A percentile compares a stretch with the other conserved stretches of the same genome.
phyloP scores from a whole-genome alignment of 106 monocot genomes.

The Triglochin maritima region DNA sequence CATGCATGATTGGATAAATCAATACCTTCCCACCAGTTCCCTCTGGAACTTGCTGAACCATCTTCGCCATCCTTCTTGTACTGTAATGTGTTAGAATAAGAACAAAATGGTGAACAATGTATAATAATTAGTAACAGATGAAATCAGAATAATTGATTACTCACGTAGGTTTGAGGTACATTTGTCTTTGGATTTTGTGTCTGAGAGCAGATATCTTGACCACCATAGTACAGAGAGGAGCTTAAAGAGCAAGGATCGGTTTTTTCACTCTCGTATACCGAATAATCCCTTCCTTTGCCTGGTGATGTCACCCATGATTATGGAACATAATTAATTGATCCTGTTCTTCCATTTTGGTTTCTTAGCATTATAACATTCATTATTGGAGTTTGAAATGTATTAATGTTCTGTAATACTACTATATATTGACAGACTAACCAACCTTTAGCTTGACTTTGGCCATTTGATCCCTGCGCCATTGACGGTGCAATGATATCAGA shows the following conservation, averaged over 20 bases:
- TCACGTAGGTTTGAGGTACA: background rate
- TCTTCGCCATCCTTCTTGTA: constrained; percentile 13
- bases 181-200: background rate
- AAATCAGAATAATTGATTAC: background rate
- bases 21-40: constrained; percentile 30
- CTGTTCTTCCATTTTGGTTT: background rate
- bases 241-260: constrained; percentile 11
- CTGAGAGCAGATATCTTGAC: constrained; percentile 14
- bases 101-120: background rate
- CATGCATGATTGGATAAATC: background rate
- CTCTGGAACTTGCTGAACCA: constrained; percentile 4
- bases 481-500: constrained; percentile 3
- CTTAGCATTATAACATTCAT: background rate
- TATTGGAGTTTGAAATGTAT: background rate
- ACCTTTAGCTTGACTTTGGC: background rate
- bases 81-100: background rate
- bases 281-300: background rate
- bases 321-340: background rate
- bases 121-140: background rate
- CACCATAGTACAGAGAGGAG: constrained; percentile 25
- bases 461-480: constrained; percentile 1
- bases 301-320: background rate
- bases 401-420: background rate
- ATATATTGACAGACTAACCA: background rate
- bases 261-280: constrained; percentile 1